Percentiles rank a stretch among this genome's conserved stretches.
These are phyloP conservation scores for Penicillium palitans DNA, from an alignment of 2,329 filamentous ascomycete species.

Conservation along the genomic window DNA sequence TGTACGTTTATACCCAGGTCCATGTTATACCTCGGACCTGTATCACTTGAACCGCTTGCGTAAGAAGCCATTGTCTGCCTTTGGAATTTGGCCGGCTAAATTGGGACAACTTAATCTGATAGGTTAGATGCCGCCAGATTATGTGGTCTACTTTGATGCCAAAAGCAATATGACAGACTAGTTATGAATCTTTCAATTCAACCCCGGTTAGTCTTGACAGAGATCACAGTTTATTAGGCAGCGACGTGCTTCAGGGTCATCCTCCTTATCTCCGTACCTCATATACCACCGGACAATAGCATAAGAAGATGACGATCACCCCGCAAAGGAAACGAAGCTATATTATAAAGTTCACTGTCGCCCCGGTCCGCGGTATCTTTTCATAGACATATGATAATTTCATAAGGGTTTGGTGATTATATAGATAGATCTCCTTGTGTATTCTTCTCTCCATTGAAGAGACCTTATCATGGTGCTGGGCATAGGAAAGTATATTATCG, in stretches of 20 bases:
- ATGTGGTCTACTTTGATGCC: not conserved
- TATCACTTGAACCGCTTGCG: not conserved
- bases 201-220: not conserved
- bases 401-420: not conserved
- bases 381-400: conserved; percentile 2
- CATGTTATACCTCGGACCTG: not conserved
- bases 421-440: not conserved
- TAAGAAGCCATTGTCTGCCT: not conserved
- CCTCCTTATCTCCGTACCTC: not conserved
- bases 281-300: not conserved
- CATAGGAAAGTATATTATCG: conserved; percentile 15
- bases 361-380: conserved; percentile 1
- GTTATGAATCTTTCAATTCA: not conserved
- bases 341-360: not conserved
- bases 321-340: not conserved
- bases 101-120: not conserved
- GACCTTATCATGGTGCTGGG: not conserved
- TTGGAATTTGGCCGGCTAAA: not conserved
- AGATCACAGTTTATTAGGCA: not conserved
- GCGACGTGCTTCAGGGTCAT: not conserved
- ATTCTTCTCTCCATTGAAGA: not conserved
- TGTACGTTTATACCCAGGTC: not conserved
- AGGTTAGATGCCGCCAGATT: not conserved
- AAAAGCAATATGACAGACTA: not conserved
- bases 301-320: not conserved